These are phyloP conservation scores for Backusella mclennaniae DNA, from an alignment of 192 early-diverging fungal genomes.

Conservation along the genomic window DNA sequence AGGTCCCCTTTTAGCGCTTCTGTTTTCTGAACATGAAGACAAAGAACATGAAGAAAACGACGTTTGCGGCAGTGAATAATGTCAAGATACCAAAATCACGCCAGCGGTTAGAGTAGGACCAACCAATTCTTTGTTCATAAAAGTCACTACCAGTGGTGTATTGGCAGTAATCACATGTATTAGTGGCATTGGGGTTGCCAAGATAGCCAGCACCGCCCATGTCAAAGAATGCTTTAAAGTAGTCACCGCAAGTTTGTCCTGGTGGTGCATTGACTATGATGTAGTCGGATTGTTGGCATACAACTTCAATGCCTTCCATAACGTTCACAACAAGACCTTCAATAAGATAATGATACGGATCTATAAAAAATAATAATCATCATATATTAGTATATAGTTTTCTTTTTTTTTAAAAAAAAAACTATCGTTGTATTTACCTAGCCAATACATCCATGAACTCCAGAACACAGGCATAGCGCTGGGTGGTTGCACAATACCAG, in stretches of 20 bases:
- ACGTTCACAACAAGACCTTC: conserved; percentile 61
- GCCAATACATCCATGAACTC: conserved; percentile 62
- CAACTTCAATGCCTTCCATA: conserved; percentile 46
- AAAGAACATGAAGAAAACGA: conserved; percentile 22
- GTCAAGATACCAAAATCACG: conserved; percentile 59
- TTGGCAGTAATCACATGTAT: conserved; percentile 49
- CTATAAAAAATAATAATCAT: neutral
- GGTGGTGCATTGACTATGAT: conserved; percentile 43
- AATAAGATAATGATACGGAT: conserved; percentile 58
- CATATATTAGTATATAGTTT: neutral
- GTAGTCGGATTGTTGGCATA: conserved; percentile 44
- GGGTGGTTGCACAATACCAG: conserved; percentile 62
- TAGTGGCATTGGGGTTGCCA: conserved; percentile 45
- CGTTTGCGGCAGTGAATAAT: conserved; percentile 53
- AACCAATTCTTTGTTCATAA: conserved; percentile 36
- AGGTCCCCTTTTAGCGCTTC: conserved; percentile 29
- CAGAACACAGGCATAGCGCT: conserved; percentile 60
- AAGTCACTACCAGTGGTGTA: conserved; percentile 38
- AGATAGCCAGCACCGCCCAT: conserved; percentile 58
- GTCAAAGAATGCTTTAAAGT: conserved; percentile 42
- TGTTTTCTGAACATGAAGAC: conserved; percentile 42
- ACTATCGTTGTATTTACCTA: neutral
- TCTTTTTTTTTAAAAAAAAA: neutral
- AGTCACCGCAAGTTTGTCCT: conserved; percentile 46
- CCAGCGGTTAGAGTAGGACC: conserved; percentile 56